A percentile compares a stretch with the other conserved stretches of the same genome.
phyloP scores from a whole-genome alignment of 176 grass and related monocot genomes.

The Eragrostis curvula region DNA sequence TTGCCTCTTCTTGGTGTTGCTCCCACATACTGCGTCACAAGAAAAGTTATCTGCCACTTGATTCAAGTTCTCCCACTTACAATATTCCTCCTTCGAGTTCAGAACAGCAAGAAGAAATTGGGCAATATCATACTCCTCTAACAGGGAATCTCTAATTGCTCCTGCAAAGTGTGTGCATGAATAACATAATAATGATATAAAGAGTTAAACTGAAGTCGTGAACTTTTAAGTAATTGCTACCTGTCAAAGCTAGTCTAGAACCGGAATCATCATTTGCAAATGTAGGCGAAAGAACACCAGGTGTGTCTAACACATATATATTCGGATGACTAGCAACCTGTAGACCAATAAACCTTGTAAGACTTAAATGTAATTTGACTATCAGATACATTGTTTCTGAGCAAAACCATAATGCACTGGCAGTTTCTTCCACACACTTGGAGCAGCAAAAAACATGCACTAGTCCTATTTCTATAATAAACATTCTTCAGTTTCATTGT shows the following conservation, averaged over 20 bases:
- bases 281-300: slow-evolving; percentile 60
- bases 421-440: not conserved
- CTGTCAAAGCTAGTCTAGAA: slow-evolving; percentile 63
- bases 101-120: slow-evolving; percentile 63
- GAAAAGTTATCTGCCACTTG: slow-evolving; percentile 18
- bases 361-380: slow-evolving; percentile 25
- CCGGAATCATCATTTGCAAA: slow-evolving; percentile 46
- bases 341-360: slow-evolving; percentile 23
- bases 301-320: slow-evolving; percentile 78
- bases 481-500: not conserved
- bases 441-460: not conserved
- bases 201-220: slow-evolving; percentile 8
- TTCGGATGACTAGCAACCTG: slow-evolving; percentile 85
- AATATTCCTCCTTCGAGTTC: slow-evolving; percentile 53
- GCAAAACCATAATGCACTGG: slow-evolving; percentile 1
- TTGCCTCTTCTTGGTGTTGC: slow-evolving; percentile 39
- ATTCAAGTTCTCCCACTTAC: slow-evolving; percentile 56
- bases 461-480: not conserved
- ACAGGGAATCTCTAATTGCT: slow-evolving; percentile 65
- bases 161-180: slow-evolving; percentile 43
- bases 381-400: not conserved
- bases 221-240: slow-evolving; percentile 43
- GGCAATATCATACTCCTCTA: slow-evolving; percentile 53
- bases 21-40: not conserved
- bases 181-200: slow-evolving; percentile 36